phyloP scores from a whole-genome alignment of 352 stramenopile species.

The Stramenopiles sp. region DNA sequence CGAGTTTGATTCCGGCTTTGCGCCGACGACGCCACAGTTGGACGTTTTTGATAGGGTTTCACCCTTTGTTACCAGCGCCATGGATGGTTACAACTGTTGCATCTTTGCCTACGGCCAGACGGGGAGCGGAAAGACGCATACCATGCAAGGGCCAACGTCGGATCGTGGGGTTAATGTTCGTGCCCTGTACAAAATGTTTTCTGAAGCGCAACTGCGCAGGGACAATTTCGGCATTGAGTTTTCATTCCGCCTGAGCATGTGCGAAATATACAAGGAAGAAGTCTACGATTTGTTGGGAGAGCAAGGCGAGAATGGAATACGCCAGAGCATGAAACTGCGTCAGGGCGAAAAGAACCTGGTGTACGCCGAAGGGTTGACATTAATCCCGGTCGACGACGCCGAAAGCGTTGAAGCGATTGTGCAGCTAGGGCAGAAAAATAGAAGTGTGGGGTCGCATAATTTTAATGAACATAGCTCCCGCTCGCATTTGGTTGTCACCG shows the following conservation, averaged over 20 bases:
- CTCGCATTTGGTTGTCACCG: constrained; percentile 48
- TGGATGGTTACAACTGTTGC: constrained; percentile 74
- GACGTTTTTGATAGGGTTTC: constrained; percentile 74
- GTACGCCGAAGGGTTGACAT: constrained; percentile 23
- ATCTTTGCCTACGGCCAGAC: constrained; percentile 86
- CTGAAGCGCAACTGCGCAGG: constrained; percentile 43
- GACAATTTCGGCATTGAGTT: constrained; percentile 45
- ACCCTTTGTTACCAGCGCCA: constrained; percentile 54
- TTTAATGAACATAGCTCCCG: constrained; percentile 43
- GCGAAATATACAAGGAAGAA: constrained; percentile 63
- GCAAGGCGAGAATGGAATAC: constrained; percentile 42
- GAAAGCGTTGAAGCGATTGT: constrained; percentile 34
- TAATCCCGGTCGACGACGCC: constrained; percentile 15
- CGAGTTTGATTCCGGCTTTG: constrained; percentile 38
- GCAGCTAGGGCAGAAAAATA: constrained; percentile 25
- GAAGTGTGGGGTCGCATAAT: constrained; percentile 37
- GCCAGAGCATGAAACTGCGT: constrained; percentile 34
- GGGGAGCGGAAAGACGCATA: constrained; percentile 36
- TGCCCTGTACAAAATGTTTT: constrained; percentile 79
- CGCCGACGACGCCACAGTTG: constrained; percentile 32
- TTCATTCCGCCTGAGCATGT: constrained; percentile 50
- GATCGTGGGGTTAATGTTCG: constrained; percentile 77
- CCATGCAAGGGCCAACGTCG: constrained; percentile 36
- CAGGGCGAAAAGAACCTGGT: too few species aligned
- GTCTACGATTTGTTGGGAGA: too few species aligned